Conservation (phyloP, 2,329 filamentous ascomycete species). For the Dryadomyces sulphureus region DNA sequence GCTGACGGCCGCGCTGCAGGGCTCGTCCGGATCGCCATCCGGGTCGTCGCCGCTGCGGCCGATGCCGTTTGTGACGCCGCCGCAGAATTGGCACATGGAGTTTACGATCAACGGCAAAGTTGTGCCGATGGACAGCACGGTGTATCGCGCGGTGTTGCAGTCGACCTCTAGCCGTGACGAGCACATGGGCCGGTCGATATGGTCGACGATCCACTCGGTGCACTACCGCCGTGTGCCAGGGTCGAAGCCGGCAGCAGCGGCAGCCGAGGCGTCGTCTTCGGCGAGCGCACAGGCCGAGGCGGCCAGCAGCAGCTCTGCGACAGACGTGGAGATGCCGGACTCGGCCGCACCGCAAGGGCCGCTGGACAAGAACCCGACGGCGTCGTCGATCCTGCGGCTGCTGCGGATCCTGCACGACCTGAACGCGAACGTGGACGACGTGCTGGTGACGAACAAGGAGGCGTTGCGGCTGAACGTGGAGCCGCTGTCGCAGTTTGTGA, state of each 20-base stretch:
- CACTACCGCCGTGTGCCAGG: conserved; percentile 80
- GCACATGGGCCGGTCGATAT: conserved; percentile 59
- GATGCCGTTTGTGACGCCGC: conserved; percentile 70
- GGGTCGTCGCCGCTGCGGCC: conserved; percentile 46
- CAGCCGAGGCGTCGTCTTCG: conserved; percentile 37
- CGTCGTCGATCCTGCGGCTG: conserved; percentile 72
- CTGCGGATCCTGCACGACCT: conserved; percentile 84
- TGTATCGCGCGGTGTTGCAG: conserved; percentile 85
- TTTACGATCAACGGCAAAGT: conserved; percentile 77
- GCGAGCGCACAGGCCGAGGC: conserved; percentile 21
- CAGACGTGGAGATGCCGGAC: not conserved
- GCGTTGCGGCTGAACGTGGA: conserved; percentile 60
- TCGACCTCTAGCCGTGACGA: conserved; percentile 39
- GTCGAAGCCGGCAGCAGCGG: conserved; percentile 60
- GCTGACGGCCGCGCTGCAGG: conserved; percentile 24
- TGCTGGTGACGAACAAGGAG: conserved; percentile 64
- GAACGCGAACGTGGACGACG: conserved; percentile 86
- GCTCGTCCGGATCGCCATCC: conserved; percentile 29
- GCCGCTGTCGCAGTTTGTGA: conserved; percentile 87
- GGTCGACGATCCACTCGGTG: conserved; percentile 81
- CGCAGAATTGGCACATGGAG: conserved; percentile 95
- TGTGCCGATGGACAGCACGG: conserved; percentile 82
- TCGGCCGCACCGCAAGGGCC: conserved; percentile 50
- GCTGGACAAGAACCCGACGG: conserved; percentile 68
- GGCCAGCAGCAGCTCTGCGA: conserved; percentile 25